Conservation (phyloP, 2,329 filamentous ascomycete genomes). For the Plenodomus tracheiphilus region DNA sequence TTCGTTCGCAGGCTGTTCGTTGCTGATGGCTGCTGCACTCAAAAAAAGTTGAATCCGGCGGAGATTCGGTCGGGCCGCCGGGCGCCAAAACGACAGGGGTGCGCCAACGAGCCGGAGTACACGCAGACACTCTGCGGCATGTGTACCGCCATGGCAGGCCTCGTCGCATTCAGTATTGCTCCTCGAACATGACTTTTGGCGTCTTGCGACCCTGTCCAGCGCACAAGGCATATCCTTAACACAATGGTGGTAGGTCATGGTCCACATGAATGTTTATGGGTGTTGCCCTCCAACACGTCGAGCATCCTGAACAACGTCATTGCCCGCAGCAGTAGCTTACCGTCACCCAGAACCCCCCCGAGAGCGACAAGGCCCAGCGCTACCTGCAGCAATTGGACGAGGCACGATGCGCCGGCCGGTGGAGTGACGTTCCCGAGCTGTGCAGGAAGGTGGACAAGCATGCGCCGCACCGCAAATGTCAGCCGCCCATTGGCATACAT, state of each 20-base stretch:
- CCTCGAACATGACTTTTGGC: conserved; percentile 36
- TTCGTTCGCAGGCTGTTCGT: neutral
- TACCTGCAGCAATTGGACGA: conserved; percentile 84
- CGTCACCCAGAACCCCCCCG: conserved; percentile 47
- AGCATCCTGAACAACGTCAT: conserved; percentile 37
- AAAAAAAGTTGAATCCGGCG: conserved; percentile 30
- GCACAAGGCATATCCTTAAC: conserved; percentile 34
- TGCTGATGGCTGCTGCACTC: conserved; percentile 6
- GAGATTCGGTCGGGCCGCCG: conserved; percentile 23
- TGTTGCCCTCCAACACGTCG: neutral
- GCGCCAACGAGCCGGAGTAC: conserved; percentile 12
- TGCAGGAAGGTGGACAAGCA: conserved; percentile 94
- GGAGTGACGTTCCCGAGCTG: conserved; percentile 84
- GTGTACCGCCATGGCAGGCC: conserved; percentile 24
- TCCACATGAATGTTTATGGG: neutral
- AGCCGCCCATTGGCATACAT: conserved; percentile 34
- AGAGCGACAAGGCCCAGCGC: conserved; percentile 74
- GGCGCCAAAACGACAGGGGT: conserved; percentile 29
- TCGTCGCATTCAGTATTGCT: conserved; percentile 25
- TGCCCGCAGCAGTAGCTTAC: conserved; percentile 29
- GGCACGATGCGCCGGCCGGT: conserved; percentile 84
- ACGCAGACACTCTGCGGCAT: conserved; percentile 13
- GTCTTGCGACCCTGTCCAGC: conserved; percentile 21
- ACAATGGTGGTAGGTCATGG: conserved; percentile 41
- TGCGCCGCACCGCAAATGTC: conserved; percentile 83